Percentiles rank a stretch among this genome's conserved stretches.
These are phyloP conservation scores for Geosmithia morbida DNA, from an alignment of 2,329 filamentous ascomycete genomes.

Conservation along the genomic window DNA sequence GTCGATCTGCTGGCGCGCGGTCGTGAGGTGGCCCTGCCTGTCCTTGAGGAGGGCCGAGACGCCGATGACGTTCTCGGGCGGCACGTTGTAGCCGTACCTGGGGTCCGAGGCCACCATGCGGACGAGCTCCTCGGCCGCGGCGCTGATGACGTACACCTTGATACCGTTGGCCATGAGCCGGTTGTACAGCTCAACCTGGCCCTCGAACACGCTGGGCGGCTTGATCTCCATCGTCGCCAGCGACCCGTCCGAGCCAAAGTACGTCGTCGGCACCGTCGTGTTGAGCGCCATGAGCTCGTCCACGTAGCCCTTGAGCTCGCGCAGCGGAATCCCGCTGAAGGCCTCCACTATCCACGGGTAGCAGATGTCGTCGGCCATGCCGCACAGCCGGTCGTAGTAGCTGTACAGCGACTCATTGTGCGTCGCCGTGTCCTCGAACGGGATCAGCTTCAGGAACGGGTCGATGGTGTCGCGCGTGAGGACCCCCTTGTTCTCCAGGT, in stretches of 20 bases:
- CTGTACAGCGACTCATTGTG: slow-evolving; percentile 26
- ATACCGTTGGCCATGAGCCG: slow-evolving; percentile 26
- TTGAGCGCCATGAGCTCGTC: slow-evolving; percentile 31
- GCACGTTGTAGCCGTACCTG: slow-evolving; percentile 28
- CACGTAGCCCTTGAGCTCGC: slow-evolving; percentile 28
- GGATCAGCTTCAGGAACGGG: slow-evolving; percentile 22
- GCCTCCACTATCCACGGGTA: slow-evolving; percentile 27
- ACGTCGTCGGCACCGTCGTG: slow-evolving; percentile 17
- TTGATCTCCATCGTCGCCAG: slow-evolving; percentile 9
- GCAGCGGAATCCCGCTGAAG: slow-evolving; percentile 24
- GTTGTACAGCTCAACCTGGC: slow-evolving; percentile 27
- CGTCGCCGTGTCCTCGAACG: slow-evolving; percentile 22
- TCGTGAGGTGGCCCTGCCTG: slow-evolving; percentile 13
- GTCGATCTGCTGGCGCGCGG: slow-evolving; percentile 22
- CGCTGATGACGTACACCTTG: slow-evolving; percentile 25
- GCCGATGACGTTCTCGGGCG: slow-evolving; percentile 26
- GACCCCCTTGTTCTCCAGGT: slow-evolving; percentile 24
- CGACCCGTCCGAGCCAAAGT: slow-evolving; percentile 9
- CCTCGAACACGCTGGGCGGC: slow-evolving; percentile 21
- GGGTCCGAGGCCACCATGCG: slow-evolving; percentile 29
- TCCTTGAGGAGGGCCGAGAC: slow-evolving; percentile 22
- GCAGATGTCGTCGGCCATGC: slow-evolving; percentile 23
- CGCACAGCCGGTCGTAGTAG: slow-evolving; percentile 28
- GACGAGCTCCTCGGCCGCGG: slow-evolving; percentile 27
- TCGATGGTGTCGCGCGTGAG: slow-evolving; percentile 24